phyloP scores from a whole-genome alignment of 345 rosid species.

The Psidium friedrichsthalianum region DNA sequence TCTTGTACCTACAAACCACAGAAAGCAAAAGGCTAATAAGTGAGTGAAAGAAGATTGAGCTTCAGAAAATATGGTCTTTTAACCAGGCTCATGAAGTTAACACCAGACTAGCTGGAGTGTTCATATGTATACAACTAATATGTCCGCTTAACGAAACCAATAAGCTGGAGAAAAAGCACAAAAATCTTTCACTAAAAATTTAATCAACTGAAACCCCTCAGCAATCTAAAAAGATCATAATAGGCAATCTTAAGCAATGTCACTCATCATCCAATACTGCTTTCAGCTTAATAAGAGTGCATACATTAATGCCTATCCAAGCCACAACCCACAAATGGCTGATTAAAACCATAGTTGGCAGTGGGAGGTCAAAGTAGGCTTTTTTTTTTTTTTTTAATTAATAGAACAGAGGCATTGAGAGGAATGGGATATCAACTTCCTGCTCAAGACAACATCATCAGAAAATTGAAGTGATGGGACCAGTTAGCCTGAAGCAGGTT shows the following conservation, averaged over 20 bases:
- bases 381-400: too few relatives aligned
- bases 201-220: not conserved
- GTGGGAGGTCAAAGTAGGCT: too few relatives aligned
- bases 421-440: too few relatives aligned
- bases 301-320: not conserved
- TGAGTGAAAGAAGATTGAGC: not conserved
- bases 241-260: not conserved
- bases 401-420: too few relatives aligned
- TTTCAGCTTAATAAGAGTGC: not conserved
- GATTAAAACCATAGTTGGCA: too few relatives aligned
- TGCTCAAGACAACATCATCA: too few relatives aligned
- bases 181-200: not conserved
- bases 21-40: not conserved
- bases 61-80: not conserved
- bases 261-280: not conserved
- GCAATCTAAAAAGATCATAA: not conserved
- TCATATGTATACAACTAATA: not conserved
- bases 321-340: not conserved
- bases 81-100: not conserved
- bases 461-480: not conserved
- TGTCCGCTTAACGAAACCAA: not conserved
- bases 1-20: conserved; percentile 61
- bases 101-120: not conserved
- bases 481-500: not conserved
- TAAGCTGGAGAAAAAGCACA: not conserved